phyloP scores from a whole-genome alignment of 441 rosid species.

The Euphorbia schlechtendalii region DNA sequence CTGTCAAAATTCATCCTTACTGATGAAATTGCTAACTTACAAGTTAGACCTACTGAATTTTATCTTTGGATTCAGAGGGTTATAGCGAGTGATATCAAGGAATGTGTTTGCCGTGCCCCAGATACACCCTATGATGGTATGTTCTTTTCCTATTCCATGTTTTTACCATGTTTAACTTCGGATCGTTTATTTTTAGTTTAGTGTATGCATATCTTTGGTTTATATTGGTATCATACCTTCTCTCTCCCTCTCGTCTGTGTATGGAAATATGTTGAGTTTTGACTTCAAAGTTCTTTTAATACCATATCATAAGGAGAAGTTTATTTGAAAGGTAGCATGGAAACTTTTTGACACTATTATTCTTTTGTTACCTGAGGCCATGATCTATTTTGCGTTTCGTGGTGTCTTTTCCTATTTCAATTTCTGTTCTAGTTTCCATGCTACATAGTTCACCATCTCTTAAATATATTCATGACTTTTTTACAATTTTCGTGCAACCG shows the following conservation, averaged over 20 bases:
- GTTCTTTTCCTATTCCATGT: slow-evolving; percentile 13
- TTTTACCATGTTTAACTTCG: slow-evolving; percentile 2
- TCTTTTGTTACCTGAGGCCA: too few species aligned
- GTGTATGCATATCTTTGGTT: neutral
- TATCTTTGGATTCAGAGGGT: slow-evolving; percentile 56
- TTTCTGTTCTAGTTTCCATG: too few species aligned
- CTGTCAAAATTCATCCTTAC: neutral
- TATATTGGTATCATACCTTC: neutral
- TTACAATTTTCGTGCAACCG: neutral
- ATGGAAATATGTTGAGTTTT: neutral
- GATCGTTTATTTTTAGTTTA: neutral
- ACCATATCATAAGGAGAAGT: neutral
- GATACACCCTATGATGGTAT: slow-evolving; percentile 98
- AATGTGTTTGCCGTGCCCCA: slow-evolving; percentile 93
- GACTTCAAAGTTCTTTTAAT: neutral
- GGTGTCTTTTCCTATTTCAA: too few species aligned
- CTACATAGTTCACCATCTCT: too few species aligned
- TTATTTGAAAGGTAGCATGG: too few species aligned
- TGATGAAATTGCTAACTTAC: slow-evolving; percentile 14
- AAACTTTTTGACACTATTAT: too few species aligned
- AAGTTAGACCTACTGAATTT: slow-evolving; percentile 12
- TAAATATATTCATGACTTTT: neutral
- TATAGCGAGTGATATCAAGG: slow-evolving; percentile 97
- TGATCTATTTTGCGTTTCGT: too few species aligned
- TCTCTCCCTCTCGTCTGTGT: neutral